These are phyloP conservation scores for Rhodotorula sp. DNA, from an alignment of 1,284 basidiomycete species.

Conservation along the genomic window DNA sequence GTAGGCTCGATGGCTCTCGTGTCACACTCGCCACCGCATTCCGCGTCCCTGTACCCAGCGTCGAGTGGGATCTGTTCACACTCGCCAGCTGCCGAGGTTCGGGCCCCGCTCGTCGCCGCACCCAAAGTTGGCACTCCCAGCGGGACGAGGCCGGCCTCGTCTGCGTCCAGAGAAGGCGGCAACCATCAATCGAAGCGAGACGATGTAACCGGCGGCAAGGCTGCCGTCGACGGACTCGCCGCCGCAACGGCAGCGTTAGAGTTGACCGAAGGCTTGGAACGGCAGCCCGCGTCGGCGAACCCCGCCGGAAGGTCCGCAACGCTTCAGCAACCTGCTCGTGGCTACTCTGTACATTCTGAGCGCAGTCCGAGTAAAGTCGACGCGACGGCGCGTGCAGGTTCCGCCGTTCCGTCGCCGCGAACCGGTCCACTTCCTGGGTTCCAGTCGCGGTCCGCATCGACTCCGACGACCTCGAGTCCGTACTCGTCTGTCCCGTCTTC, in stretches of 20 bases:
- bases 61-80: conserved; percentile 4
- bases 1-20: conserved; percentile 22
- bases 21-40: conserved; percentile 10
- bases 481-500: conserved; percentile 11
- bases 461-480: neutral
- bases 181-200: neutral
- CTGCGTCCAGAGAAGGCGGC: neutral
- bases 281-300: no score
- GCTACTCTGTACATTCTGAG: no score
- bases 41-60: conserved; percentile 13
- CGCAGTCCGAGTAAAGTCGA: neutral
- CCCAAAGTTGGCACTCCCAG: neutral
- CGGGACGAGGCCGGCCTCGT: neutral
- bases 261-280: neutral
- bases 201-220: neutral
- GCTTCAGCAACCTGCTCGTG: neutral
- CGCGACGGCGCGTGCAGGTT: neutral
- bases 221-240: neutral
- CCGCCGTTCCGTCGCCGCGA: neutral
- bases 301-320: no score
- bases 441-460: conserved; percentile 1
- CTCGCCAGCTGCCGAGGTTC: neutral
- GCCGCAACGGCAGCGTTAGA: neutral
- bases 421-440: neutral
- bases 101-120: neutral